Evolutionary conservation across 306 rosid genomes (phyloP).

Genomic region (Cicer bijugum): DNA sequence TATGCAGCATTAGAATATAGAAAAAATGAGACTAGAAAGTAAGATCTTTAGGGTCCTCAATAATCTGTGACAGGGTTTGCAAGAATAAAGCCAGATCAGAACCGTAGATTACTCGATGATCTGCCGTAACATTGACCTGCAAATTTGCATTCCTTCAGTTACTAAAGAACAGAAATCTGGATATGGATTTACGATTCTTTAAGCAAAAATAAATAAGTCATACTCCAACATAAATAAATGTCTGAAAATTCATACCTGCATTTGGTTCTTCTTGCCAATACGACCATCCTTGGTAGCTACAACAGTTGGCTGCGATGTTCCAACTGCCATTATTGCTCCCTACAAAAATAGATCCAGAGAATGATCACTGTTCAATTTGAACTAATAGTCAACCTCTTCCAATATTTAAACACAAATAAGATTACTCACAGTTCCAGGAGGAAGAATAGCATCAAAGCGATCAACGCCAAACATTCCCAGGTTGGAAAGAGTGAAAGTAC

Average conservation of each 20-base stretch:
- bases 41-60: conserved; percentile 95
- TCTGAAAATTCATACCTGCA: conserved; percentile 69
- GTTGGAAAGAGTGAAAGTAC: conserved; percentile 92
- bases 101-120: conserved; percentile 94
- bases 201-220: conserved; percentile 17
- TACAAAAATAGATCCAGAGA: conserved; percentile 45
- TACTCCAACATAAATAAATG: background rate
- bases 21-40: conserved; percentile 68
- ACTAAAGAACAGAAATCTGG: conserved; percentile 40
- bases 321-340: conserved; percentile 99
- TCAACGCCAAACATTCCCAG: conserved; percentile 99
- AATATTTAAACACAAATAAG: conserved; percentile 25
- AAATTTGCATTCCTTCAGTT: conserved; percentile 37
- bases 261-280: conserved; percentile 86
- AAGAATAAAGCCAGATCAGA: conserved; percentile 92
- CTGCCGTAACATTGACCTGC: conserved; percentile 98
- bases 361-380: conserved; percentile 20
- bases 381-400: conserved; percentile 24
- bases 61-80: conserved; percentile 84
- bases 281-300: conserved; percentile 93
- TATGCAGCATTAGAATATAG: conserved; percentile 23
- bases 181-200: conserved; percentile 10
- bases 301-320: conserved; percentile 76
- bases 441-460: conserved; percentile 95
- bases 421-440: conserved; percentile 87